Conservation (phyloP, 1,284 basidiomycete species). For the Omphalotus olearius region DNA sequence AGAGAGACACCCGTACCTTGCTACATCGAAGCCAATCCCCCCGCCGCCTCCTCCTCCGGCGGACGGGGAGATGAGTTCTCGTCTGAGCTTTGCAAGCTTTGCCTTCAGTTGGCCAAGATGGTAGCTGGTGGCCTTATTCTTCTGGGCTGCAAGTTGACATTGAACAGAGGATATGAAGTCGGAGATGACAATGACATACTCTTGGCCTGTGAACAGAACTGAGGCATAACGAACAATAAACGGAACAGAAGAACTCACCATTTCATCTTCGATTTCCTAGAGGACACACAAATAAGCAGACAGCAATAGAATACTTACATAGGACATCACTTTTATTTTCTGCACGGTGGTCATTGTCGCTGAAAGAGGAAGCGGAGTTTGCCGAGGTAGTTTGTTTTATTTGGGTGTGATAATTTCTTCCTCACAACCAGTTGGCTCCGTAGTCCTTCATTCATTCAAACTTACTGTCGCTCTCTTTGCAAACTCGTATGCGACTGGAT, state of each 20-base stretch:
- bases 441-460: constrained; percentile 25
- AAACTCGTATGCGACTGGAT: constrained; percentile 58
- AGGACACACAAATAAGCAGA: constrained; percentile 11
- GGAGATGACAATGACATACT: constrained; percentile 34
- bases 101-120: constrained; percentile 97
- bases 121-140: constrained; percentile 96
- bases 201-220: constrained; percentile 40
- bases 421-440: constrained; percentile 2
- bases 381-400: background rate
- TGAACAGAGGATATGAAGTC: constrained; percentile 10
- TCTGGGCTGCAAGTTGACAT: constrained; percentile 63
- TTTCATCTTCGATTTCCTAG: constrained; percentile 94
- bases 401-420: background rate
- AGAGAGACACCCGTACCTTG: constrained; percentile 35
- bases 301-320: constrained; percentile 18
- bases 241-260: constrained; percentile 50
- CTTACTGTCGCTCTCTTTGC: constrained; percentile 25
- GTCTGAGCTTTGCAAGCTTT: constrained; percentile 94
- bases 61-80: constrained; percentile 87
- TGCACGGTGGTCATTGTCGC: constrained; percentile 78
- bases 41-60: constrained; percentile 82
- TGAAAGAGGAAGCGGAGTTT: constrained; percentile 14
- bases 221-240: constrained; percentile 9
- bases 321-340: constrained; percentile 73
- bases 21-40: constrained; percentile 94